Evolutionary conservation across 2,329 filamentous ascomycete genomes (phyloP), one percentile per base, ranked within the genome.

Genomic region (Colletotrichum sp.): DNA sequence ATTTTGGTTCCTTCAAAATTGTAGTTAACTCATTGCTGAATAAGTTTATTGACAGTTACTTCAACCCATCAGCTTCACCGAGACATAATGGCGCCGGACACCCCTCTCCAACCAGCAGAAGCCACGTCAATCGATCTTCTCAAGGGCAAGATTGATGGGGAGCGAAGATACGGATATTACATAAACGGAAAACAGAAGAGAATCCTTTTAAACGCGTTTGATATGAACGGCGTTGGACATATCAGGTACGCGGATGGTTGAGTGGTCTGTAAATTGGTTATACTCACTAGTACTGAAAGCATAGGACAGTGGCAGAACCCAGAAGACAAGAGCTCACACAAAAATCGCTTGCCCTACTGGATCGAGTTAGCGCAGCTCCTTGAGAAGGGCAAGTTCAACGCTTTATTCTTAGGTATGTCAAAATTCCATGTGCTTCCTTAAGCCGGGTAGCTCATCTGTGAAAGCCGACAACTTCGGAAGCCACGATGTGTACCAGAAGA

Each of bases 401-500:
- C 67, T 52, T 55, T 75, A 36, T 78, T 78, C 52, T 59, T 70
- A 6, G 64, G 64, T 67, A 52, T 26, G 64, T 48, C 39, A n/a
- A 48, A 12, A 48, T n/a, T n/a, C 18, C 39, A 48, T 10, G 5
- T n/a, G 39, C 39, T 48, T 48, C 10, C 39, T n/a, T 6, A 48
- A 48, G 39, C 39, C 18, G 39, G 18, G 39, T 48, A 6, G 9
- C 39, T 48, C 18, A 48, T n/a, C 5, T n/a, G 39, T 48, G 28
- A 26, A 34, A 61, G 68, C 72, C 7, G 72, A 75, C 34, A 75
- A 55, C 68, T 75, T 57, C 75, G 89, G 88, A 6, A 89, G 89
- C 7, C 92, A 92, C 79, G 90, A 93, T 83, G 16, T 67, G 2
- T 52, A 26, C 26, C 34, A 67, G 4, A 43, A 43, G 21, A 67